Percentiles rank a stretch among this genome's conserved stretches.
phyloP scores from a whole-genome alignment of 208 protist species.

The Trypanosoma congolense region DNA sequence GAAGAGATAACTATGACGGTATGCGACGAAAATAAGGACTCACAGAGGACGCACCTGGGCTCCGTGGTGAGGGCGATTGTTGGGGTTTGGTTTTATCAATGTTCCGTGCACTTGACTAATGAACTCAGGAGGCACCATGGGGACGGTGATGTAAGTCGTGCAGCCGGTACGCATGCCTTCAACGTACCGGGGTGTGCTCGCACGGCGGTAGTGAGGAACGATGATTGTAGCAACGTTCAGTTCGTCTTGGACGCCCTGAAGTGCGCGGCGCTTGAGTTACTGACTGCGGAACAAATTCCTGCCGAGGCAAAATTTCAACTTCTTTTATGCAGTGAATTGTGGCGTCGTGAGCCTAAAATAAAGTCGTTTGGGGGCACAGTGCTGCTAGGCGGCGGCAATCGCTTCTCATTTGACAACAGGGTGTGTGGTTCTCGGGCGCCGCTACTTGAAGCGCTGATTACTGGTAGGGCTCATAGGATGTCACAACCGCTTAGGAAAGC shows the following conservation, averaged over 20 bases:
- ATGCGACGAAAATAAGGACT: not conserved
- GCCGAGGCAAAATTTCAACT: not conserved
- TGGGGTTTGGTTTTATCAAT: constrained; percentile 26
- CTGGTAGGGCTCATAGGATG: constrained; percentile 8
- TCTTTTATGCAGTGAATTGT: constrained; percentile 8
- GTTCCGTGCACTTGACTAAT: constrained; percentile 6
- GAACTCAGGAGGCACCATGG: not conserved
- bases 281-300: not conserved
- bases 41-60: not conserved
- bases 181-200: not conserved
- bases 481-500: not conserved
- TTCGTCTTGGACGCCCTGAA: constrained; percentile 10
- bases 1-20: not conserved
- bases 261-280: constrained; percentile 7
- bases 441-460: constrained; percentile 9
- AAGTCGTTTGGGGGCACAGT: not conserved
- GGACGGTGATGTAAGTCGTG: not conserved
- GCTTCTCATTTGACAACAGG: not conserved
- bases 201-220: not conserved
- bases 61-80: constrained; percentile 3
- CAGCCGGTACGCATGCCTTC: too few species aligned
- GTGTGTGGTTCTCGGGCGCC: not conserved
- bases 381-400: not conserved
- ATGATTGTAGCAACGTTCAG: constrained; percentile 2
- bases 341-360: not conserved